phyloP scores from a whole-genome alignment of 257 asterid species.

The Schizonepeta tenuifolia region DNA sequence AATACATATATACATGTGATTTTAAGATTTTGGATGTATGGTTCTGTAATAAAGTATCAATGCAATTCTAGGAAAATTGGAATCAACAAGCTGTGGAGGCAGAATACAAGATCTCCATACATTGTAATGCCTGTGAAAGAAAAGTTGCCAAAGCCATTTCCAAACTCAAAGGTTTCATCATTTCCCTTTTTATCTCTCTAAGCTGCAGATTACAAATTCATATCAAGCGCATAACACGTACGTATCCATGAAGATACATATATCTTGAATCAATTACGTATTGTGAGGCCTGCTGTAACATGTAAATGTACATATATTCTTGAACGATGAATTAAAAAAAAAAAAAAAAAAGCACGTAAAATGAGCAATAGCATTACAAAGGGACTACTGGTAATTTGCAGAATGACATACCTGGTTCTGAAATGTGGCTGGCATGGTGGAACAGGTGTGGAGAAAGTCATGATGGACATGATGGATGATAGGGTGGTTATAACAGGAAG shows the following conservation, averaged over 20 bases:
- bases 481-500: slow-evolving; percentile 58
- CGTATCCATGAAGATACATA: not conserved
- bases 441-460: slow-evolving; percentile 68
- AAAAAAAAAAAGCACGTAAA: not conserved
- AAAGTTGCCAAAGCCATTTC: slow-evolving; percentile 65
- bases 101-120: slow-evolving; percentile 69
- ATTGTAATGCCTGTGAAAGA: slow-evolving; percentile 91
- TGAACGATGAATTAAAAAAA: not conserved
- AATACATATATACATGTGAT: not conserved
- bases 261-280: not conserved
- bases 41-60: not conserved
- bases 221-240: not conserved
- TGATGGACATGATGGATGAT: slow-evolving; percentile 66
- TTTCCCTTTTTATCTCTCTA: not conserved
- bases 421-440: not conserved
- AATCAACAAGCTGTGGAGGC: slow-evolving; percentile 53
- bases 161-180: slow-evolving; percentile 67
- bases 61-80: slow-evolving; percentile 11
- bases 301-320: not conserved
- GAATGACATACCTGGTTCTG: slow-evolving; percentile 8
- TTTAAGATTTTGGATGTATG: not conserved
- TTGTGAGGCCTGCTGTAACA: not conserved
- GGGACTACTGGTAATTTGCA: not conserved
- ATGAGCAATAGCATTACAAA: not conserved
- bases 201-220: not conserved